Base-by-base conservation (phyloP, 768 basidiomycete species). In the Lactarius hengduanensis region DNA sequence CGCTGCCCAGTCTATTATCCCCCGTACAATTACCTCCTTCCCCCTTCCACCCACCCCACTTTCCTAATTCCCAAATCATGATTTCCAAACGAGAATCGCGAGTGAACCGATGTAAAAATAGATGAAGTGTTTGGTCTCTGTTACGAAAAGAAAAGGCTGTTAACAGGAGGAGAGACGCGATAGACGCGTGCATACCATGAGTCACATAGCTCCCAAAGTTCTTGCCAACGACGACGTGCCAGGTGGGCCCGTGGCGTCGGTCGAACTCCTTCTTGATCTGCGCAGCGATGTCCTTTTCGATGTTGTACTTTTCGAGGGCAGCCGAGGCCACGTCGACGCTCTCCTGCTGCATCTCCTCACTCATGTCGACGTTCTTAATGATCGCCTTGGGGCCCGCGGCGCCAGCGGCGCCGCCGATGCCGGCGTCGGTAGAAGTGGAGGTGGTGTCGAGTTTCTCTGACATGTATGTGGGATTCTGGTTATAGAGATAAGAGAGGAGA, bases 191-290 rank as follows among this genome's bases (percentile, higher is more conserved):
- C 62, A 72, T 71, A 96, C 95, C 96, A 74, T 97, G 96, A 55
- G 96, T 97, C 53, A 98, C 96, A 76, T 96, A 98, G 80, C 92
- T 94, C 59, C 96, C 96, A 86, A 96, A 98, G 81, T 98, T 97
- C 83, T 96, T 98, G 67, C 96, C 96, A 59, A 96, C 96, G 71
- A 98, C 95, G 77, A 95, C 94, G 77, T 98, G 96, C 96, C 96
- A 98, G 72, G 96, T 97, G 64, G 92, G 87, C 30, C 94, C 93
- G 72, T 94, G 89, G 78, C 90, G 82, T 79, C 87, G 83, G 83
- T 98, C 96, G 76, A 96, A 94, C 81, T 97, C 94, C 79, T 95
- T 95, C 86, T 98, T 98, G 86, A 98, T 92, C 78, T 92, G 89
- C 50, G 96, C 94, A 18, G 96, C 96, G 75, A 98, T 94, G 77